Evolutionary conservation across 257 asterid genomes (phyloP), one percentile per base, ranked within the genome.

Genomic region (Catharanthus roseus): DNA sequence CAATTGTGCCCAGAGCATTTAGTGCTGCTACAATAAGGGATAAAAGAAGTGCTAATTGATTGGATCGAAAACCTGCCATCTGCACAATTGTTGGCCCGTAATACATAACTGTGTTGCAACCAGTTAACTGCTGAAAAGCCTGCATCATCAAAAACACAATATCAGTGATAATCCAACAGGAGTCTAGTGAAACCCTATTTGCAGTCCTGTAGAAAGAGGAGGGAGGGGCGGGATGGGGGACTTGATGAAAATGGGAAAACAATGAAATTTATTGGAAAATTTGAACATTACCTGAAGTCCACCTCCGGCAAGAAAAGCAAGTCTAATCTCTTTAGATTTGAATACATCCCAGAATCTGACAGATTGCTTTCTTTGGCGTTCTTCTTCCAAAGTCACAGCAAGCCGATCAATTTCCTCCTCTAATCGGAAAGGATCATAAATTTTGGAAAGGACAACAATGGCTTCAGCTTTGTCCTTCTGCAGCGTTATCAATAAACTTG

Each of bases 61-160:
- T n/a, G n/a, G n/a, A n/a, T n/a, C n/a, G n/a, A n/a, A 93, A 93
- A 39, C 98, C 98, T 21, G 98, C 98, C 98, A 93, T 93, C 75
- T 93, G 98, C 72, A 93, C 91, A 5, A 90, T 92, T 28, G 92
- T 90, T 45, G 98, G 97, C 84, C 98, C 86, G 83, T 92, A 92
- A 56, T 90, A 93, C 98, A 93, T 93, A 50, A 93, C 93, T 0
- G 98, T 93, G 78, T 93, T 90, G 82, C 90, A 86, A 47, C 98
- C 98, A 0, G 97, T 86, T 70, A 93, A 84, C 85, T 93, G 98
- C 80, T 93, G 98, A 83, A 93, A 93, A 28, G 95, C 96, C 98
- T 92, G 91, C 81, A 78, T 69, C 36, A 44, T 49, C 7, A 47
- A 41, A 49, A 36, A 3, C 79, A 39, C 45, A 41, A 21, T n/a